Base-by-base conservation (phyloP, 2,329 filamentous ascomycete species). In the Aspergillus sp. region DNA sequence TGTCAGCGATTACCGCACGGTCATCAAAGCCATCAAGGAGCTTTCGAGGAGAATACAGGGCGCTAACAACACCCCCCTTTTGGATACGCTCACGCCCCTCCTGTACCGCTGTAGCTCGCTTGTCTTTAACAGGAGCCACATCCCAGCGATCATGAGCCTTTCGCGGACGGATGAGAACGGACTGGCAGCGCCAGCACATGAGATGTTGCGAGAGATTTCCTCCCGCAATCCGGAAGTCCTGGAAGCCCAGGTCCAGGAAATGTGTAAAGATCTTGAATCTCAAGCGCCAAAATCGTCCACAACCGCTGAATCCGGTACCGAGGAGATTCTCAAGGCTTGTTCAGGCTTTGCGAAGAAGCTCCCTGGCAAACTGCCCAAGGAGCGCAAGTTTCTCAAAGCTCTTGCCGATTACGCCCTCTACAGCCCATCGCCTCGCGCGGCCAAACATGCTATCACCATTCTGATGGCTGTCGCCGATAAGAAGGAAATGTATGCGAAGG, bases 361-460 rank as follows among this genome's bases (percentile, higher is more conserved):
- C 61, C 87, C 93, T 0, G 81, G 86, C 10, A 92, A 97, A 55
- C 83, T 99, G 49, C 89, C 89, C 1, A 83, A 85, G 54, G 89
- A 96, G 56, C 85, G 87, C 51, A 89, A 88, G 59, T 93, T 97
- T 63, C 79, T 85, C 29, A 86, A 94, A 64, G 87, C 91, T 1
- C 81, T 99, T 69, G 85, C 88, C 55, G 87, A 84, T 62, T 97
- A 94, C 70, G 89, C 92, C 1, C 80, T 93, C 17, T 88, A 89
- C 64, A 93, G 93, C 19, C 82, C 82, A 20, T 93, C 92, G 2
- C 83, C 89, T 10, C 87, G 87, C 67, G 89, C 90, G 7, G 90
- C 93, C 19, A 99, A 99, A 72, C 91, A 97, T 74, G 94, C 94
- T 0, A 86, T 97, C 45, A 92, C 90, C 23, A 91, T 99, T 58